These are phyloP conservation scores for Podochytrium sp. DNA, from an alignment of 192 early-diverging fungal genomes.

Conservation along the genomic window DNA sequence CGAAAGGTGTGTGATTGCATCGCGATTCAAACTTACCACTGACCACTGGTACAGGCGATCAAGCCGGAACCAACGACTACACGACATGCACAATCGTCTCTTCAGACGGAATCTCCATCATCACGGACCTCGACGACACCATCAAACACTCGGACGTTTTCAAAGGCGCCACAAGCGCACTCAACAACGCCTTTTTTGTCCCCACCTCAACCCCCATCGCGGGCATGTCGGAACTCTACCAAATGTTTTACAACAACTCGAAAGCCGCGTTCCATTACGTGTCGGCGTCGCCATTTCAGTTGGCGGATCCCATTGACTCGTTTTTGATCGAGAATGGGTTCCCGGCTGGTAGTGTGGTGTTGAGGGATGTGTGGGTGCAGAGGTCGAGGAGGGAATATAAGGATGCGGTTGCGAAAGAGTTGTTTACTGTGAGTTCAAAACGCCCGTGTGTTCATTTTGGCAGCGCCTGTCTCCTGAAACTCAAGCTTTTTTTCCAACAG, in stretches of 20 bases:
- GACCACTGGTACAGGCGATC: conserved; percentile 13
- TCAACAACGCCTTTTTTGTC: conserved; percentile 67
- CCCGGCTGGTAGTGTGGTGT: conserved; percentile 73
- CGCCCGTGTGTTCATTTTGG: conserved; percentile 20
- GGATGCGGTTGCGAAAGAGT: conserved; percentile 56
- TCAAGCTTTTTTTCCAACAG: conserved; percentile 38
- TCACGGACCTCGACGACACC: conserved; percentile 86
- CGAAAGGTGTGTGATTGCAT: background rate
- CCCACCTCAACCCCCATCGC: conserved; percentile 65
- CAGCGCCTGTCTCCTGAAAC: background rate
- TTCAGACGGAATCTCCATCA: conserved; percentile 69
- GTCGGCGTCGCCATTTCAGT: conserved; percentile 81
- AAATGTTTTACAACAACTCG: conserved; percentile 35
- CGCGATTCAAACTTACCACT: background rate
- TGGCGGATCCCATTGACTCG: conserved; percentile 67
- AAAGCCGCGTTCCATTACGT: conserved; percentile 83
- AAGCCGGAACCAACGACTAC: conserved; percentile 37
- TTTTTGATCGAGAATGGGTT: conserved; percentile 76
- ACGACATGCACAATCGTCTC: conserved; percentile 66
- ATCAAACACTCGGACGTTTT: conserved; percentile 83
- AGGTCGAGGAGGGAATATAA: conserved; percentile 40
- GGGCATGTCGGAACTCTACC: conserved; percentile 81
- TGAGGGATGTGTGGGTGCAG: conserved; percentile 54
- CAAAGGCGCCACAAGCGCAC: conserved; percentile 65
- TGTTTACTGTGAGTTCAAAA: conserved; percentile 65